Conservation (phyloP, 2,329 filamentous ascomycete species). For the Fusarium metavorans region DNA sequence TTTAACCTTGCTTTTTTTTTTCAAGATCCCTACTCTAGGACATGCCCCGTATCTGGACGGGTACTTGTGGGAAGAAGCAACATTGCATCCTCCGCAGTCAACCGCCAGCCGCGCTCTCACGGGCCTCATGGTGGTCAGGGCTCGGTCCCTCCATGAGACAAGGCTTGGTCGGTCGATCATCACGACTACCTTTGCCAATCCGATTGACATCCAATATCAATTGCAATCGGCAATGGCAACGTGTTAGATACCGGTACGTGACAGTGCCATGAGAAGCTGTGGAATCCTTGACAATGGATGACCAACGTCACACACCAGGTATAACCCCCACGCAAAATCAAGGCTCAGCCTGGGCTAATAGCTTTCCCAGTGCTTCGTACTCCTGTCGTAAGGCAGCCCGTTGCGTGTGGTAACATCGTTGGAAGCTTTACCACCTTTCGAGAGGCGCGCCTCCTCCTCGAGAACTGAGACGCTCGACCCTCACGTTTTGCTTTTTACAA, state of each 20-base stretch:
- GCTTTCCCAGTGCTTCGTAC: slow-evolving; percentile 14
- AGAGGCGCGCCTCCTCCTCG: slow-evolving; percentile 13
- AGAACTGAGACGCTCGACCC: slow-evolving; percentile 16
- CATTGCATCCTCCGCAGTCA: slow-evolving; percentile 40
- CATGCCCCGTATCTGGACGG: slow-evolving; percentile 33
- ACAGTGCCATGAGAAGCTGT: neutral
- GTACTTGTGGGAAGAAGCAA: slow-evolving; percentile 17
- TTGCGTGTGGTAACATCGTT: slow-evolving; percentile 20
- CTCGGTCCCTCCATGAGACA: slow-evolving; percentile 38
- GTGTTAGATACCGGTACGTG: slow-evolving; percentile 10
- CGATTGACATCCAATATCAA: slow-evolving; percentile 20
- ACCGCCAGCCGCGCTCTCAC: slow-evolving; percentile 31
- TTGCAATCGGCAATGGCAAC: slow-evolving; percentile 28
- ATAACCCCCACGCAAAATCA: slow-evolving; percentile 35
- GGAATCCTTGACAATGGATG: neutral
- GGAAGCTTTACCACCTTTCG: slow-evolving; percentile 10
- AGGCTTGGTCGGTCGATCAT: slow-evolving; percentile 44
- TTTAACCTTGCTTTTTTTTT: slow-evolving; percentile 40
- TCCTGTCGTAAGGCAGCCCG: slow-evolving; percentile 7
- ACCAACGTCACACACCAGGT: neutral
- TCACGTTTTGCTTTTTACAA: slow-evolving; percentile 36
- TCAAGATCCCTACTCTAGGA: slow-evolving; percentile 11
- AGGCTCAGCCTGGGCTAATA: slow-evolving; percentile 20
- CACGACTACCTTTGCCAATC: slow-evolving; percentile 26
- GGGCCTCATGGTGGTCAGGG: slow-evolving; percentile 39